Evolutionary conservation across 441 rosid genomes (phyloP).

Genomic region (Syzygium syzygioides): DNA sequence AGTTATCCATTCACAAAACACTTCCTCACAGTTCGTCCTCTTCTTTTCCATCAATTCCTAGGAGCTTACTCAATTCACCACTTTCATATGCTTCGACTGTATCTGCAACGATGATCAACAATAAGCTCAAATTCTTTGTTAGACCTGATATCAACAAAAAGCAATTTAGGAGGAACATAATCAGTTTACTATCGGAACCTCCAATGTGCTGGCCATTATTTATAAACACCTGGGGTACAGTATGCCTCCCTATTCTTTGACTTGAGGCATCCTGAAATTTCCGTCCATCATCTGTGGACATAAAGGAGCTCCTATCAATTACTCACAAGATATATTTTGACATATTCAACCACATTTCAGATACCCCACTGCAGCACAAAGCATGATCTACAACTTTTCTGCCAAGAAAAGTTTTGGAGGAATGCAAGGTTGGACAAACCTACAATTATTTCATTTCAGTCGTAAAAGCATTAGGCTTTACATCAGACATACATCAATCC

Average conservation of each 20-base stretch:
- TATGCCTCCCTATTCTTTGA: too few relatives aligned
- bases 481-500: background rate
- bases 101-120: slow-evolving; percentile 32
- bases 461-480: background rate
- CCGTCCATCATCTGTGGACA: slow-evolving; percentile 56
- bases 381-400: background rate
- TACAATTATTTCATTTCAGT: background rate
- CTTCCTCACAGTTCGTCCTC: slow-evolving; percentile 37
- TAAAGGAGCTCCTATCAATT: background rate
- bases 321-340: background rate
- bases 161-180: background rate
- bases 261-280: too few relatives aligned
- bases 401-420: background rate
- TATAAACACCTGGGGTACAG: slow-evolving; percentile 74
- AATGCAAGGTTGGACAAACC: background rate
- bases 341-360: background rate
- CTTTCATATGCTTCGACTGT: slow-evolving; percentile 62
- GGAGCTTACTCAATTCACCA: slow-evolving; percentile 61
- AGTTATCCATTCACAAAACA: background rate
- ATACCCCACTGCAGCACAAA: background rate
- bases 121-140: background rate
- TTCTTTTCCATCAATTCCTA: slow-evolving; percentile 31
- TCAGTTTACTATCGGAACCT: slow-evolving; percentile 76
- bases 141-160: background rate
- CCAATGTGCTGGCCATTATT: slow-evolving; percentile 83